These are phyloP conservation scores for Nematocida ausubeli DNA, from an alignment of 371 early-diverging fungal species.

Conservation along the genomic window DNA sequence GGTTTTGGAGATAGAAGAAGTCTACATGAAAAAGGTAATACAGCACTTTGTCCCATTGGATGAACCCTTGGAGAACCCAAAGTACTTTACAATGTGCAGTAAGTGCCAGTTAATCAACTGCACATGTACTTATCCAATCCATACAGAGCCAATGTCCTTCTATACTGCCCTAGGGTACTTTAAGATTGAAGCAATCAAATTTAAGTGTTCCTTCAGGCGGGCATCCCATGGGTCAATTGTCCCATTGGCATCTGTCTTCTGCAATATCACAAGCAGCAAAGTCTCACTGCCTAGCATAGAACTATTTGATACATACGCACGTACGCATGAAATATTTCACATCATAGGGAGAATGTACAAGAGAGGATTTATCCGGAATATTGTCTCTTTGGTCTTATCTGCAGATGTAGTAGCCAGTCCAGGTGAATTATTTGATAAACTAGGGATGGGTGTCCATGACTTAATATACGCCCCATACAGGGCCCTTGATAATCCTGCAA, in stretches of 20 bases:
- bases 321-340: conserved; percentile 19
- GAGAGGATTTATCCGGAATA: conserved; percentile 36
- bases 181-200: conserved; percentile 34
- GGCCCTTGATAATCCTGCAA: conserved; percentile 46
- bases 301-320: conserved; percentile 33
- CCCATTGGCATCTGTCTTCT: conserved; percentile 43
- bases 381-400: conserved; percentile 48
- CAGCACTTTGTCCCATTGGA: conserved; percentile 36
- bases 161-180: conserved; percentile 33
- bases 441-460: conserved; percentile 52
- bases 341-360: conserved; percentile 43
- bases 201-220: conserved; percentile 43
- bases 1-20: conserved; percentile 40
- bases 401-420: conserved; percentile 49
- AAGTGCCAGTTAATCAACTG: conserved; percentile 15
- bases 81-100: conserved; percentile 53
- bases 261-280: conserved; percentile 54
- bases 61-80: conserved; percentile 44
- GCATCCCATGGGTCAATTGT: conserved; percentile 32
- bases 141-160: background rate
- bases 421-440: conserved; percentile 47
- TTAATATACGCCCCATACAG: conserved; percentile 51
- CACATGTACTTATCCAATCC: conserved; percentile 22
- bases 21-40: conserved; percentile 44
- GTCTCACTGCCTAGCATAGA: conserved; percentile 33